These are phyloP conservation scores for Cladorrhinum sp. DNA, from an alignment of 2,329 filamentous ascomycete genomes.

Conservation along the genomic window DNA sequence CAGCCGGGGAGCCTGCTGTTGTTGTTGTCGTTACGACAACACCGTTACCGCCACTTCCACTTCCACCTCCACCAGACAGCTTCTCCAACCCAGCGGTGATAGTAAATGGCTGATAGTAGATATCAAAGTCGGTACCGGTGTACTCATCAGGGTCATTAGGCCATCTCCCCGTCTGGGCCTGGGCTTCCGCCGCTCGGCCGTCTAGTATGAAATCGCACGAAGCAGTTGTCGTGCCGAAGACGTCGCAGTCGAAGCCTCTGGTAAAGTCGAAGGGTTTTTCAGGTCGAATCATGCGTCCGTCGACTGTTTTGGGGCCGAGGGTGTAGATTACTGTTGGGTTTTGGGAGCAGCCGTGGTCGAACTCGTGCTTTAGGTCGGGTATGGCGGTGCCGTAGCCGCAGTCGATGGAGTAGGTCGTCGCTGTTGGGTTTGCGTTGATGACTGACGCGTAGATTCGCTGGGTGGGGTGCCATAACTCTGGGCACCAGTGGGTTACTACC, in stretches of 20 bases:
- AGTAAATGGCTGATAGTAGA: background rate
- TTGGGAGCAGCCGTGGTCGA: background rate
- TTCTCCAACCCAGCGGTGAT: background rate
- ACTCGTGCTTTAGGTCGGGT: background rate
- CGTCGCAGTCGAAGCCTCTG: background rate
- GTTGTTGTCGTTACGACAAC: background rate
- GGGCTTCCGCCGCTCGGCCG: background rate
- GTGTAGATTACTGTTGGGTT: background rate
- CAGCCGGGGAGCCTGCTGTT: background rate
- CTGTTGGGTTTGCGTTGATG: background rate
- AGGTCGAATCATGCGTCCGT: background rate
- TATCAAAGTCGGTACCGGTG: background rate
- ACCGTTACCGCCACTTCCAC: background rate
- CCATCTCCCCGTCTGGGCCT: background rate
- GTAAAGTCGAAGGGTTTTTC: background rate
- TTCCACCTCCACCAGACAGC: background rate
- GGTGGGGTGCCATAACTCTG: background rate
- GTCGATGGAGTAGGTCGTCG: background rate
- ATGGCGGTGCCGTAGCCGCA: background rate
- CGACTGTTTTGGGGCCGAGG: background rate
- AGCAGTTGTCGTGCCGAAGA: background rate
- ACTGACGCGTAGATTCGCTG: background rate
- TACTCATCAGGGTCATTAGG: background rate
- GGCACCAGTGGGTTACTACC: background rate
- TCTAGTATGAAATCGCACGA: background rate